Conservation (phyloP, 176 grass and related monocot genomes). For the Oryza glaberrima region DNA sequence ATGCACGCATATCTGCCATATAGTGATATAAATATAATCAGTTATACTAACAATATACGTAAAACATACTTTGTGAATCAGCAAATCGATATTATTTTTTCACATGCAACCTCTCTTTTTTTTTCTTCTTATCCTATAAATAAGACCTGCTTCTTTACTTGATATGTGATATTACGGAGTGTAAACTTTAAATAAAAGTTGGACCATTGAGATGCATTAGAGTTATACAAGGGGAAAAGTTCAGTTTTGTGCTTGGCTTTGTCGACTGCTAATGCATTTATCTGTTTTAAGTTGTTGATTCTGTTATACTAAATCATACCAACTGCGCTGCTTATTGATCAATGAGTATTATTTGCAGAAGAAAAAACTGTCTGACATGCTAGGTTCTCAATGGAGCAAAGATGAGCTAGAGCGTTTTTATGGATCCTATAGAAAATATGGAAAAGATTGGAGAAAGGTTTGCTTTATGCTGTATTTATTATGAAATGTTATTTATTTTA, state of each 20-base stretch:
- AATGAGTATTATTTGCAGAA: constrained; percentile 65
- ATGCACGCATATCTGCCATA: not conserved
- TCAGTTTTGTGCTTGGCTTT: not conserved
- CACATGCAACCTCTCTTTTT: not conserved
- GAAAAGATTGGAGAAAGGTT: constrained; percentile 99
- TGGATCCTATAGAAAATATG: constrained; percentile 87
- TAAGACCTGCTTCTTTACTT: constrained; percentile 3
- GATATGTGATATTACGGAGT: constrained; percentile 20
- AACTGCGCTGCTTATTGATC: constrained; percentile 5
- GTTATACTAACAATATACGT: not conserved
- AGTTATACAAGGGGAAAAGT: not conserved
- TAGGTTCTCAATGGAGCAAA: constrained; percentile 95
- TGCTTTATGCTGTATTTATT: constrained; percentile 35
- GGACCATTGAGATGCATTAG: constrained; percentile 12
- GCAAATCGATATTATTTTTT: constrained; percentile 28
- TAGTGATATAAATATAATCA: not conserved
- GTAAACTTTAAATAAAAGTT: constrained; percentile 19
- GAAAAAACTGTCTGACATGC: constrained; percentile 87
- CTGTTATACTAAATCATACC: not conserved
- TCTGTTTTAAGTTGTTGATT: constrained; percentile 31
- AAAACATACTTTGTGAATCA: constrained; percentile 5
- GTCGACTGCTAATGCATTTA: constrained; percentile 30
- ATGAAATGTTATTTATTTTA: constrained; percentile 2
- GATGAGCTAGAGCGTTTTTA: constrained; percentile 96
- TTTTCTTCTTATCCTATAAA: not conserved